Percentiles rank a stretch among this genome's conserved stretches.
Conservation (phyloP, 176 grass and related monocot genomes). For the Secale cereale region DNA sequence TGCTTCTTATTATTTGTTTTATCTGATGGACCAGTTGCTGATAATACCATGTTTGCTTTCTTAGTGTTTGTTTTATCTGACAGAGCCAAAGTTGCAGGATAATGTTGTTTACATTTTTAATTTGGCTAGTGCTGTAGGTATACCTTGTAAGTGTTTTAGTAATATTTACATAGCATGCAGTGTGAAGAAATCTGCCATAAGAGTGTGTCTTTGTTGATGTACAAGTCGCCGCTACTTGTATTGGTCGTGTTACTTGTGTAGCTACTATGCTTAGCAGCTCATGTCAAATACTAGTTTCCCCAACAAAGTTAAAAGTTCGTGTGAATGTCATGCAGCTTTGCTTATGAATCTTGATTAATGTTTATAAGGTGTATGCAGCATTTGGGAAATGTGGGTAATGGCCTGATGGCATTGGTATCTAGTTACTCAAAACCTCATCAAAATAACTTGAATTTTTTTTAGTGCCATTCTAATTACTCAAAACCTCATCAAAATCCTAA, state of each 20-base stretch:
- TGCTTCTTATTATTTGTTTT: background rate
- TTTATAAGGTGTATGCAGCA: background rate
- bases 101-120: background rate
- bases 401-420: background rate
- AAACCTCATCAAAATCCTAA: background rate
- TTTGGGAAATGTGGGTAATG: background rate
- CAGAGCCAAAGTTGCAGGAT: background rate
- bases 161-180: background rate
- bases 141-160: background rate
- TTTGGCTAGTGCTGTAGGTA: background rate
- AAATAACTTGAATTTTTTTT: background rate
- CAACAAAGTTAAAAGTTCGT: background rate
- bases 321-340: background rate
- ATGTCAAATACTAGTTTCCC: background rate
- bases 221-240: background rate
- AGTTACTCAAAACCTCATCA: no score
- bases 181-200: background rate
- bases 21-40: background rate
- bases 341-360: conserved; percentile 9
- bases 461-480: background rate
- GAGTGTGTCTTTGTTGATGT: background rate
- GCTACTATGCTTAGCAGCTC: background rate
- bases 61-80: background rate
- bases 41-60: background rate
- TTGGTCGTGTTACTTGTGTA: background rate